Conservation (phyloP, 116 monocot species). For the Trichopus zeylanicus region DNA sequence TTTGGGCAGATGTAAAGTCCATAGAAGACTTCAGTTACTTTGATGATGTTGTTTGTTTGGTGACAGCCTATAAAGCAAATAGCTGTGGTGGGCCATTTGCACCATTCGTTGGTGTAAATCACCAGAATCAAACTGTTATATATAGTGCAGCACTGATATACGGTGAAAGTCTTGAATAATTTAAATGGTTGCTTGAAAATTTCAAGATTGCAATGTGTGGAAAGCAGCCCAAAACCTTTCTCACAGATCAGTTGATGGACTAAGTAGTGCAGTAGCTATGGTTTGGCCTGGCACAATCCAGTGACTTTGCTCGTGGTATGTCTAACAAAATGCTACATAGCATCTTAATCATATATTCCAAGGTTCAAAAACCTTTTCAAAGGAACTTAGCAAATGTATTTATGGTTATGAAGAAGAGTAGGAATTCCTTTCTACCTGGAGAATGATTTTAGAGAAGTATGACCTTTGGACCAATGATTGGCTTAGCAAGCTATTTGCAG, state of each 20-base stretch:
- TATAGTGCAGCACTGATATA: slow-evolving; percentile 50
- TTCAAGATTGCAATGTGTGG: slow-evolving; percentile 49
- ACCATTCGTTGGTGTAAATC: slow-evolving; percentile 46
- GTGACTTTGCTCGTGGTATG: slow-evolving; percentile 48
- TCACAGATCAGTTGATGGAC: slow-evolving; percentile 30
- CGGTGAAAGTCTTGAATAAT: slow-evolving; percentile 46
- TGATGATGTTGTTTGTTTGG: slow-evolving; percentile 57
- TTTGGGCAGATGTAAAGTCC: slow-evolving; percentile 51
- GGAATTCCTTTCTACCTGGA: slow-evolving; percentile 47
- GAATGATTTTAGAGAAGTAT: slow-evolving; percentile 37
- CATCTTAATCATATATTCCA: slow-evolving; percentile 54
- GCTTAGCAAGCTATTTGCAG: slow-evolving; percentile 36
- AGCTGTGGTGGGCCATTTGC: slow-evolving; percentile 47
- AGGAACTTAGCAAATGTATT: slow-evolving; percentile 45
- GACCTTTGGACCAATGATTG: slow-evolving; percentile 48
- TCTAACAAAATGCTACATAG: slow-evolving; percentile 43
- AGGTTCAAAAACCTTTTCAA: slow-evolving; percentile 56
- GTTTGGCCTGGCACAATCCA: slow-evolving; percentile 38
- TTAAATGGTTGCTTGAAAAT: slow-evolving; percentile 56
- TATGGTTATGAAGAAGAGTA: slow-evolving; percentile 55
- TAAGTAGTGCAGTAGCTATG: slow-evolving; percentile 23
- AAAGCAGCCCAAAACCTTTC: slow-evolving; percentile 41
- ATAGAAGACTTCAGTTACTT: slow-evolving; percentile 35
- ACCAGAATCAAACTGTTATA: slow-evolving; percentile 48
- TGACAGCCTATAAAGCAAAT: slow-evolving; percentile 39